Evolutionary conservation across 2,329 filamentous ascomycete genomes (phyloP).

Genomic region (Neofusicoccum ribis): DNA sequence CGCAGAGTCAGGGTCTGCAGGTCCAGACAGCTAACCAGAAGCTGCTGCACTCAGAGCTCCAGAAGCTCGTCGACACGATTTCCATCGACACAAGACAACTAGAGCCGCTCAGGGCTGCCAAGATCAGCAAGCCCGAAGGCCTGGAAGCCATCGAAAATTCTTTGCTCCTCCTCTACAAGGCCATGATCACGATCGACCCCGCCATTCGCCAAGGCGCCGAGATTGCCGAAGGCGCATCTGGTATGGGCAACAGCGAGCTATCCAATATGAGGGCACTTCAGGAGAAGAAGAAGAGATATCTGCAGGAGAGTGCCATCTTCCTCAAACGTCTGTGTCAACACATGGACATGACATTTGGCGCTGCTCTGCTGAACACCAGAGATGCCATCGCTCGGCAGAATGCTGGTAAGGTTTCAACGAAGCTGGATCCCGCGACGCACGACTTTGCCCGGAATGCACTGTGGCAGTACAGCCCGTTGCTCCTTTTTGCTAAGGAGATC

Average conservation of each 20-base stretch:
- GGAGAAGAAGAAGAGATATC: slow-evolving; percentile 90
- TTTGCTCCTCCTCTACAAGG: slow-evolving; percentile 81
- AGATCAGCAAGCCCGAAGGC: slow-evolving; percentile 69
- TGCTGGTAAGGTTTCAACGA: slow-evolving; percentile 46
- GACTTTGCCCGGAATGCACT: slow-evolving; percentile 70
- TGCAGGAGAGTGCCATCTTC: slow-evolving; percentile 73
- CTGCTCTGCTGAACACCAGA: slow-evolving; percentile 69
- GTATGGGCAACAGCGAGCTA: slow-evolving; percentile 71
- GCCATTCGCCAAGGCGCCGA: slow-evolving; percentile 59
- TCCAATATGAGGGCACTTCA: slow-evolving; percentile 89
- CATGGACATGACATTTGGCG: slow-evolving; percentile 77
- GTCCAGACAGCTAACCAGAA: slow-evolving; percentile 98
- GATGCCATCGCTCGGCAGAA: slow-evolving; percentile 59
- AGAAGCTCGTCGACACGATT: slow-evolving; percentile 85
- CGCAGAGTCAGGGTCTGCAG: slow-evolving; percentile 93
- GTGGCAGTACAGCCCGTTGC: slow-evolving; percentile 84
- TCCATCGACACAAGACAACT: slow-evolving; percentile 79
- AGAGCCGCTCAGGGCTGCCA: slow-evolving; percentile 69
- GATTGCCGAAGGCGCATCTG: slow-evolving; percentile 33
- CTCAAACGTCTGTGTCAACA: slow-evolving; percentile 78
- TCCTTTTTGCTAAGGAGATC: slow-evolving; percentile 85
- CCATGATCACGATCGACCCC: slow-evolving; percentile 91
- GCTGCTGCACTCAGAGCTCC: slow-evolving; percentile 83
- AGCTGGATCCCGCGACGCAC: slow-evolving; percentile 69
- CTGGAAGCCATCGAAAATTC: slow-evolving; percentile 76